Evolutionary conservation across 371 early-diverging fungal species (phyloP).

Genomic region (Circinella umbellata): DNA sequence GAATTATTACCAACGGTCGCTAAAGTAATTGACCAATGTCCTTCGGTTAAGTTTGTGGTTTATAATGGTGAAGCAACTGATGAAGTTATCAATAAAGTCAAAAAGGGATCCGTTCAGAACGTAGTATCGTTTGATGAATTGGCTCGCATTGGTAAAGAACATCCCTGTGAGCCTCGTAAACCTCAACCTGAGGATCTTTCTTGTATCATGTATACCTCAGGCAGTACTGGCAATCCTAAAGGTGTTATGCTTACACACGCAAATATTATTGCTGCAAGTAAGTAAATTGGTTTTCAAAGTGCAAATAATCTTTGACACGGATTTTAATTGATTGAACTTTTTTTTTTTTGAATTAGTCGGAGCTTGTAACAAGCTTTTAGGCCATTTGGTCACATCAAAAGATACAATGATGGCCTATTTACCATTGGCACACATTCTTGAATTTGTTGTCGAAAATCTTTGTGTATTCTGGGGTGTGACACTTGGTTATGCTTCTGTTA

Average conservation of each 20-base stretch:
- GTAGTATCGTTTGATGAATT: constrained; percentile 61
- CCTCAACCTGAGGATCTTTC: constrained; percentile 72
- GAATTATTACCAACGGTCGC: constrained; percentile 65
- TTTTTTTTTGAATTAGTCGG: background rate
- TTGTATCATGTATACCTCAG: constrained; percentile 88
- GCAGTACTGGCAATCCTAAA: constrained; percentile 83
- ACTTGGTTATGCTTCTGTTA: constrained; percentile 83
- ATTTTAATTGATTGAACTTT: background rate
- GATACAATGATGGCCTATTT: constrained; percentile 89
- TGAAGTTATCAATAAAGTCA: constrained; percentile 15
- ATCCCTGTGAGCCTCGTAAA: constrained; percentile 58
- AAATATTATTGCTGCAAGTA: constrained; percentile 80
- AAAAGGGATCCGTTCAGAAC: constrained; percentile 23
- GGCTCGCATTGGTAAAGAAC: constrained; percentile 60
- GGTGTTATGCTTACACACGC: constrained; percentile 71
- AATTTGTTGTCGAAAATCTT: constrained; percentile 75
- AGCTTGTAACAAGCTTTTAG: constrained; percentile 28
- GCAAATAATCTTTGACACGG: constrained; percentile 3
- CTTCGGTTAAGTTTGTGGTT: constrained; percentile 68
- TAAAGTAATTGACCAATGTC: constrained; percentile 53
- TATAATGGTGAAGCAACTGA: constrained; percentile 69
- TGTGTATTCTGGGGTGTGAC: constrained; percentile 67
- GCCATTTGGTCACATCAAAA: constrained; percentile 37
- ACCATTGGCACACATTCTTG: constrained; percentile 91
- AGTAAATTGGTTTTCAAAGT: constrained; percentile 42